These are phyloP conservation scores for Cercospora sesami DNA, from an alignment of 2,329 filamentous ascomycete genomes.

Conservation along the genomic window DNA sequence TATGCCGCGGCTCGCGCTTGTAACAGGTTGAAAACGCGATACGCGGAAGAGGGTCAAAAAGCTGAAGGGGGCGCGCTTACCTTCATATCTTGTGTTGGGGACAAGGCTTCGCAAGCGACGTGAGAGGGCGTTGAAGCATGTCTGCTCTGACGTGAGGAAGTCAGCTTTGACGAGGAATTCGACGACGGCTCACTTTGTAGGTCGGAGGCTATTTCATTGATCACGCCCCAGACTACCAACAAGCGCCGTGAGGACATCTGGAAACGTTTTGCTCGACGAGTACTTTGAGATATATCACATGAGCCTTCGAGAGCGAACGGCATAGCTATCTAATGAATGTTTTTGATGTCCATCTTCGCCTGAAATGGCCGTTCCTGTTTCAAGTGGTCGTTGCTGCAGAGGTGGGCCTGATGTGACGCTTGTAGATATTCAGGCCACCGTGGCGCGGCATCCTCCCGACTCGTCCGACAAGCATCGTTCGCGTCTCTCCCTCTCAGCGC, in stretches of 20 bases:
- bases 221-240: not conserved
- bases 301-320: not conserved
- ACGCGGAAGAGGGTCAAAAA: slow-evolving; percentile 22
- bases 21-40: not conserved
- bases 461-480: slow-evolving; percentile 3
- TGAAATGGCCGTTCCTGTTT: not conserved
- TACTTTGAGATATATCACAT: not conserved
- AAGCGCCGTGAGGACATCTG: not conserved
- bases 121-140: not conserved
- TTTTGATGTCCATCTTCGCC: not conserved
- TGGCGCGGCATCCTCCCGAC: slow-evolving; percentile 1
- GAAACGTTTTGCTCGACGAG: not conserved
- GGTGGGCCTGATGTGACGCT: not conserved
- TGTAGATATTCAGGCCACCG: not conserved
- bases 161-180: not conserved
- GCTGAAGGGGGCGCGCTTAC: slow-evolving; percentile 22
- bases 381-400: not conserved
- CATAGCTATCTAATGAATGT: not conserved
- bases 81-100: slow-evolving; percentile 2
- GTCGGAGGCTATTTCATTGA: not conserved
- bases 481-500: slow-evolving; percentile 5
- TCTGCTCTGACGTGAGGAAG: not conserved
- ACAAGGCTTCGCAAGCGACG: not conserved
- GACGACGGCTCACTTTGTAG: not conserved
- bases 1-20: slow-evolving; percentile 1